Evolutionary conservation across 2,329 filamentous ascomycete genomes (phyloP).

Genomic region (Ceratocystis eucalypticola): DNA sequence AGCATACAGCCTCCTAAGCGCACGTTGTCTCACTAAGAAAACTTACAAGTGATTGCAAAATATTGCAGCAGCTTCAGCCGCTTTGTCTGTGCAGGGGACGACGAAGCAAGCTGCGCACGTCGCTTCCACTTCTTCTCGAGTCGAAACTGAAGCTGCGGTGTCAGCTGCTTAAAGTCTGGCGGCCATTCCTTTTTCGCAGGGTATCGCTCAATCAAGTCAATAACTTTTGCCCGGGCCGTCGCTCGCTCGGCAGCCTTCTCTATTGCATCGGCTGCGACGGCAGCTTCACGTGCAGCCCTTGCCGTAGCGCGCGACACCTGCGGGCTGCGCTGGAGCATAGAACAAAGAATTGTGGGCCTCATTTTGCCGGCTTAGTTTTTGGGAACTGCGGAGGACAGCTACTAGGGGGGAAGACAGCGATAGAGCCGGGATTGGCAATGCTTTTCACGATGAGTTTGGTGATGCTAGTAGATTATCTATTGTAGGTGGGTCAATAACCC

Average conservation of each 20-base stretch:
- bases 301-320: conserved; percentile 23
- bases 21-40: neutral
- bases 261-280: conserved; percentile 1
- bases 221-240: neutral
- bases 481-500: neutral
- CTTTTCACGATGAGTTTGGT: neutral
- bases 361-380: neutral
- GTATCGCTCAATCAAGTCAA: conserved; percentile 40
- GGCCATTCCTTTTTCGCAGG: conserved; percentile 63
- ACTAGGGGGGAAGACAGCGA: neutral
- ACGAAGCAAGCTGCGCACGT: conserved; percentile 47
- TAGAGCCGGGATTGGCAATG: neutral
- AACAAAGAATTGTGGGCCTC: neutral
- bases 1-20: neutral
- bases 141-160: conserved; percentile 58
- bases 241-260: conserved; percentile 13
- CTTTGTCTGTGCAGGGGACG: conserved; percentile 51
- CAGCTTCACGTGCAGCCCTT: conserved; percentile 9
- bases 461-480: neutral
- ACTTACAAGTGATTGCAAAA: conserved; percentile 41
- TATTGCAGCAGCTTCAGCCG: conserved; percentile 52
- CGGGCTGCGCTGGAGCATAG: neutral
- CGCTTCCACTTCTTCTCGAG: conserved; percentile 70
- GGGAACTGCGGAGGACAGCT: neutral
- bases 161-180: conserved; percentile 58